phyloP scores from a whole-genome alignment of 78 protist genomes.

The Acrasis kona region DNA sequence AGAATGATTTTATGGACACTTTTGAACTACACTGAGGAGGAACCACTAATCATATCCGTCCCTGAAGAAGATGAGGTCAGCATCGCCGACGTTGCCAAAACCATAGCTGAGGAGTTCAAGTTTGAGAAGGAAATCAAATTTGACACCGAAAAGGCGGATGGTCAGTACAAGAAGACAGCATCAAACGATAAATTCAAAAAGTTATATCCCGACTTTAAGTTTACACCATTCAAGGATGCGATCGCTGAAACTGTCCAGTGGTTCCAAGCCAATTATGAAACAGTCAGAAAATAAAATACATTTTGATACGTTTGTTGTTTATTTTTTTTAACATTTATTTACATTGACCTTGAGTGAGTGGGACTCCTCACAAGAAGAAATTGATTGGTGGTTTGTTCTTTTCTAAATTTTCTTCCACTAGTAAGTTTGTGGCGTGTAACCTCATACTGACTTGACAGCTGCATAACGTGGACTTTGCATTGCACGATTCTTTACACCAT shows the following conservation, averaged over 20 bases:
- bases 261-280: constrained; percentile 72
- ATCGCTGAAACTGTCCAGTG: constrained; percentile 46
- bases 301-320: too few relatives aligned
- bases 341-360: too few relatives aligned
- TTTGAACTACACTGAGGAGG: constrained; percentile 49
- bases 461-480: too few relatives aligned
- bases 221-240: constrained; percentile 72
- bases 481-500: too few relatives aligned
- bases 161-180: constrained; percentile 91
- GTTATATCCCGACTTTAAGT: constrained; percentile 56
- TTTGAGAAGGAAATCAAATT: constrained; percentile 51
- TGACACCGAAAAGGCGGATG: constrained; percentile 84
- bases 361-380: too few relatives aligned
- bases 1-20: constrained; percentile 58
- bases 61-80: constrained; percentile 74
- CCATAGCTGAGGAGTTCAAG: constrained; percentile 49
- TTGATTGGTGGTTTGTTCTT: too few relatives aligned
- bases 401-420: too few relatives aligned
- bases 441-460: too few relatives aligned
- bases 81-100: constrained; percentile 55
- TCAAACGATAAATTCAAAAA: constrained; percentile 60
- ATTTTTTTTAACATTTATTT: too few relatives aligned
- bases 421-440: too few relatives aligned
- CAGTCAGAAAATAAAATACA: constrained; percentile 52
- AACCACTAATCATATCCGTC: constrained; percentile 79